These are phyloP conservation scores for Pestalotiopsis sp. DNA, from an alignment of 2,329 filamentous ascomycete species.

Conservation along the genomic window DNA sequence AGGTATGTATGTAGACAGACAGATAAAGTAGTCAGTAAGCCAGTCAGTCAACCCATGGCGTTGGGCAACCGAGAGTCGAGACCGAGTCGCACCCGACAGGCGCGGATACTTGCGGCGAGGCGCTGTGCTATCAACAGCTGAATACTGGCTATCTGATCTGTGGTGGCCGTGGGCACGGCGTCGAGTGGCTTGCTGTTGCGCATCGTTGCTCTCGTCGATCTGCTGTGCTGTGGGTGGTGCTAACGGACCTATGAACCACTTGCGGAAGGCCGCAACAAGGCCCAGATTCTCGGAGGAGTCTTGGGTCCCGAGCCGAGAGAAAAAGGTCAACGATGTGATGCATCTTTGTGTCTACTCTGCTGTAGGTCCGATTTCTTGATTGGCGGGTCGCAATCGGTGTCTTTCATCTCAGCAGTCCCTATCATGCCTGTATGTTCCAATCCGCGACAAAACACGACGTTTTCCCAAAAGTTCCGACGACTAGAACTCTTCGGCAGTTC, in stretches of 20 bases:
- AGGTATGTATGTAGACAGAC: too few species aligned
- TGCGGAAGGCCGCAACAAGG: constrained; percentile 8
- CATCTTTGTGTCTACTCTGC: not conserved
- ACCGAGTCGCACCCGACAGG: constrained; percentile 1
- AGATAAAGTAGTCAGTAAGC: too few species aligned
- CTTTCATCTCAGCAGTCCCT: not conserved
- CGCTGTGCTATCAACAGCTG: not conserved
- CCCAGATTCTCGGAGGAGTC: not conserved
- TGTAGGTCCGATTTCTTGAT: not conserved
- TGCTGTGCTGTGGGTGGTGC: not conserved
- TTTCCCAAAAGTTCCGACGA: not conserved
- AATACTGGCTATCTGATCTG: not conserved
- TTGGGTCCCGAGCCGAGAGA: not conserved
- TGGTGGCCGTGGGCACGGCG: not conserved
- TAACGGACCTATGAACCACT: not conserved
- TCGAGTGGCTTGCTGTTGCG: not conserved
- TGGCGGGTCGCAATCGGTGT: not conserved
- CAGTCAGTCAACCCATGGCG: not conserved
- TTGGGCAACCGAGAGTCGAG: constrained; percentile 7
- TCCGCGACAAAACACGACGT: not conserved
- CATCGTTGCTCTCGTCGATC: not conserved
- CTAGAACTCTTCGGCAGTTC: not conserved
- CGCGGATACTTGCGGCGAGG: constrained; percentile 3
- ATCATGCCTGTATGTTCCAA: not conserved
- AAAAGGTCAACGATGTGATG: not conserved